Conservation (phyloP, 768 basidiomycete species). For the Kwoniella sp. region DNA sequence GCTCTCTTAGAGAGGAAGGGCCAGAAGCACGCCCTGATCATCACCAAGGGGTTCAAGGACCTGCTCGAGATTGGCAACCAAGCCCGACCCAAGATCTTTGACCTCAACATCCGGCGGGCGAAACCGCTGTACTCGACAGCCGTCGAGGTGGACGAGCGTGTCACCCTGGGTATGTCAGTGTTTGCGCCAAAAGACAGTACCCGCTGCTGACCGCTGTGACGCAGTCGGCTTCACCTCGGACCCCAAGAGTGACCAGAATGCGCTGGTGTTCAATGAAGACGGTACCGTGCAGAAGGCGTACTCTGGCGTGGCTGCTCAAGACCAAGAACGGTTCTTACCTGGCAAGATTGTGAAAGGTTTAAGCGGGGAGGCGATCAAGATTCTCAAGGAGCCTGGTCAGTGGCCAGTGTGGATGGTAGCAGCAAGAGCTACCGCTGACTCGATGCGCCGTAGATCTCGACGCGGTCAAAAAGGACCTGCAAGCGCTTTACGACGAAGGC, state of each 20-base stretch:
- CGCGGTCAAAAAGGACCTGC: slow-evolving; percentile 59
- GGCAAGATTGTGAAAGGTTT: slow-evolving; percentile 69
- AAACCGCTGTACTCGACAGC: slow-evolving; percentile 70
- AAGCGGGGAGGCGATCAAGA: slow-evolving; percentile 83
- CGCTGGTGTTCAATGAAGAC: slow-evolving; percentile 68
- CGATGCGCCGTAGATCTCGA: slow-evolving; percentile 1
- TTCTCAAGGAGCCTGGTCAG: slow-evolving; percentile 68
- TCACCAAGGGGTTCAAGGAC: slow-evolving; percentile 63
- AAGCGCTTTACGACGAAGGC: slow-evolving; percentile 70
- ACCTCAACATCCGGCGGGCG: slow-evolving; percentile 68
- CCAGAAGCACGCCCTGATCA: slow-evolving; percentile 80
- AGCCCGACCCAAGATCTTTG: slow-evolving; percentile 89
- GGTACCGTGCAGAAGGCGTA: slow-evolving; percentile 67
- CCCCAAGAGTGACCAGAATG: slow-evolving; percentile 70
- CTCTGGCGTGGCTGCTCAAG: slow-evolving; percentile 73
- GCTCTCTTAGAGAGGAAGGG: slow-evolving; percentile 93
- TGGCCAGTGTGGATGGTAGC: background rate
- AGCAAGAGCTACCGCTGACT: background rate
- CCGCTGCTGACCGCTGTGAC: background rate
- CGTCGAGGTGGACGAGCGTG: slow-evolving; percentile 74
- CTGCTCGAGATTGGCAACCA: slow-evolving; percentile 91
- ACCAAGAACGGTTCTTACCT: slow-evolving; percentile 17
- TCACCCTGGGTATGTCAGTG: slow-evolving; percentile 59
- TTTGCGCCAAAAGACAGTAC: background rate
- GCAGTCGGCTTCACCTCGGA: slow-evolving; percentile 83